A percentile compares a stretch with the other conserved stretches of the same genome.
These are phyloP conservation scores for Telopea speciosissima DNA, from an alignment of 177 flowering plant genomes.

Conservation along the genomic window DNA sequence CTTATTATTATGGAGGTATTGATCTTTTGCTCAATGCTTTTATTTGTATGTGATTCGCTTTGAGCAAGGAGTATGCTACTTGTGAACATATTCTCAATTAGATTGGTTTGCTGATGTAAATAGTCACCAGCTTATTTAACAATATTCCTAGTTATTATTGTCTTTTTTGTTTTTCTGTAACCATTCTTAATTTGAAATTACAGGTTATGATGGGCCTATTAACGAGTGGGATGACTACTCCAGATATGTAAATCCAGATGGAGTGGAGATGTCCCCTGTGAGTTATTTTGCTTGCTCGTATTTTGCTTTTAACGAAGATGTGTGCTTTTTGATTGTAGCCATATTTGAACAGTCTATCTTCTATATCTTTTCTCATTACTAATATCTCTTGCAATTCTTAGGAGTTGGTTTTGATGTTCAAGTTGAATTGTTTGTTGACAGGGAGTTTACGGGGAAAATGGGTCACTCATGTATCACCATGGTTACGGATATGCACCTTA, in stretches of 20 bases:
- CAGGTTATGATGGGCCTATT: conserved; percentile 54
- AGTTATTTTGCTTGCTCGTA: conserved; percentile 18
- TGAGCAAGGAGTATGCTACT: too few species aligned
- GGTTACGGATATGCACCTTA: conserved; percentile 49
- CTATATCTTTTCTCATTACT: background rate
- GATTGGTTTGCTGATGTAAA: too few species aligned
- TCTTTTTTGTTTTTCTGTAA: background rate
- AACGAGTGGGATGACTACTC: conserved; percentile 63
- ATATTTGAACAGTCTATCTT: background rate
- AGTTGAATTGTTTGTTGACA: conserved; percentile 14
- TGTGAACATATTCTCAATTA: too few species aligned
- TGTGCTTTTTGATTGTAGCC: background rate
- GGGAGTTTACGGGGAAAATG: conserved; percentile 43
- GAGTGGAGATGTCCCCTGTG: conserved; percentile 66
- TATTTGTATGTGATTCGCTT: too few species aligned
- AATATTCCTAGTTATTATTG: background rate
- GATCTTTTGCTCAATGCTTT: too few species aligned
- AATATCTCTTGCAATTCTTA: background rate
- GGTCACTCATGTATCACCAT: conserved; percentile 35
- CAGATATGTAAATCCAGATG: conserved; percentile 50
- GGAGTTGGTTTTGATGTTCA: background rate
- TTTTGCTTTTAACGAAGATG: too few species aligned
- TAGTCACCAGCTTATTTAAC: too few species aligned
- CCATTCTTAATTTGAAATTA: background rate
- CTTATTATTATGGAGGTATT: too few species aligned